Base-by-base conservation (phyloP, 208 protist genomes). In the Leishmania guyanensis region DNA sequence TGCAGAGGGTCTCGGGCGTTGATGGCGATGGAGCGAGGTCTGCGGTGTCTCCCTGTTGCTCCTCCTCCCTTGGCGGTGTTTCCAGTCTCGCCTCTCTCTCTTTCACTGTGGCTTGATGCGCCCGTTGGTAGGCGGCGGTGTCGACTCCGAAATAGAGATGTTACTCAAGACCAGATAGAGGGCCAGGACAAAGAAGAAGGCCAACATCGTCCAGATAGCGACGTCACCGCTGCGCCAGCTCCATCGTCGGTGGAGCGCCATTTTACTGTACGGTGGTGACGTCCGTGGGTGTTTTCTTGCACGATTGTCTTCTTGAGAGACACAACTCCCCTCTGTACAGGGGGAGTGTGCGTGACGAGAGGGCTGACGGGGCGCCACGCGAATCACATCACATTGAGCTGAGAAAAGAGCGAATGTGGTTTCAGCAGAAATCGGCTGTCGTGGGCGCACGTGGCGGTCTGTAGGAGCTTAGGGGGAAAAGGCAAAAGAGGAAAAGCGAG, bases 201-300 rank as follows among this genome's bases (percentile, higher is more conserved):
- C 60, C 60, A 90, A 69, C 69, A 90, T 48, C 5, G 68, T 56
- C 82, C 83, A 90, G 48, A 87, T 84, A 29, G 84, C 83, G 33
- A 90, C 77, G 72, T 85, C 82, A 43, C 82, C 84, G 48, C 84
- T 75, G 65, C 81, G 76, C 78, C 76, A 87, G 46, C 65, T 78
- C 78, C 78, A 83, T 10, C 12, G 58, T 8, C 84, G 84, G 50
- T 64, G 39, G 66, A 78, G 29, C 5, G 53, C 39, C 79, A 78
- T 83, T n/a, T 83, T n/a, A 22, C 46, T 33, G 36, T 5, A 29
- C 22, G 39, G 16, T 51, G 43, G 36, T 51, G 22, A 10, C 46
- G 33, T 36, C 56, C 17, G 3, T 26, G 10, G 6, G 10, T 12
- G 2, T 12, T 66, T 14, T 65, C 12, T n/a, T 14, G 62, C 3